phyloP scores from a whole-genome alignment of 1,284 basidiomycete species.

The Phlebopus sp. region DNA sequence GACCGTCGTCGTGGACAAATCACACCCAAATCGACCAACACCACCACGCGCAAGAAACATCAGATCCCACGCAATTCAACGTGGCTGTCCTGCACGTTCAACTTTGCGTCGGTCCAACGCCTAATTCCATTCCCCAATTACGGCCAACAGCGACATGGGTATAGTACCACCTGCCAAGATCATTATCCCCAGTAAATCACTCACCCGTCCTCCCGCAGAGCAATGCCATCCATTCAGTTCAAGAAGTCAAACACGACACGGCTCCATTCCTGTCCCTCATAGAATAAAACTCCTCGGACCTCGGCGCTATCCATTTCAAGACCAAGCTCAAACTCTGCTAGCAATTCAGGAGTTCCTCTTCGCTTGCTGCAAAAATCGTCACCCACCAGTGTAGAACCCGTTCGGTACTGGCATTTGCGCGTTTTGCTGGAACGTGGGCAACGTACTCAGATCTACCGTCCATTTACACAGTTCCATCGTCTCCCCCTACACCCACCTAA shows the following conservation, averaged over 20 bases:
- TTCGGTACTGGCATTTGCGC: slow-evolving; percentile 48
- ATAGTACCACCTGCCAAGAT: neutral
- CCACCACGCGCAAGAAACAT: neutral
- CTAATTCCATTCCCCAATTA: neutral
- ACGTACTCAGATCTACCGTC: slow-evolving; percentile 74
- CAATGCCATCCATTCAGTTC: slow-evolving; percentile 32
- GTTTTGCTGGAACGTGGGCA: slow-evolving; percentile 74
- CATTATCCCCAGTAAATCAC: neutral
- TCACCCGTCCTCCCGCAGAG: too few species aligned
- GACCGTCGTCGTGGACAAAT: neutral
- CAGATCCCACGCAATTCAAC: neutral
- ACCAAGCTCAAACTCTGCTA: slow-evolving; percentile 73
- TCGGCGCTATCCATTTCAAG: slow-evolving; percentile 79
- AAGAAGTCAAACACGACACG: slow-evolving; percentile 60
- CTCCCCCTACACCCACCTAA: slow-evolving; percentile 46
- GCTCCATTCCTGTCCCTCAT: slow-evolving; percentile 74
- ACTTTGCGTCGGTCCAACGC: too few species aligned
- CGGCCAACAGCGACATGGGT: neutral
- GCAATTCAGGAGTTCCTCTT: neutral
- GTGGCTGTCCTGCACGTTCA: neutral
- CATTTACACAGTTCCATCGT: slow-evolving; percentile 77
- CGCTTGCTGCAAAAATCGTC: neutral
- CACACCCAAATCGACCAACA: neutral
- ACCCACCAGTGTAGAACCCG: slow-evolving; percentile 75
- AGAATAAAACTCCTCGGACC: slow-evolving; percentile 73